Evolutionary conservation across 1,139 yeast genomes (phyloP).

Genomic region (Hyphopichia fennica): DNA sequence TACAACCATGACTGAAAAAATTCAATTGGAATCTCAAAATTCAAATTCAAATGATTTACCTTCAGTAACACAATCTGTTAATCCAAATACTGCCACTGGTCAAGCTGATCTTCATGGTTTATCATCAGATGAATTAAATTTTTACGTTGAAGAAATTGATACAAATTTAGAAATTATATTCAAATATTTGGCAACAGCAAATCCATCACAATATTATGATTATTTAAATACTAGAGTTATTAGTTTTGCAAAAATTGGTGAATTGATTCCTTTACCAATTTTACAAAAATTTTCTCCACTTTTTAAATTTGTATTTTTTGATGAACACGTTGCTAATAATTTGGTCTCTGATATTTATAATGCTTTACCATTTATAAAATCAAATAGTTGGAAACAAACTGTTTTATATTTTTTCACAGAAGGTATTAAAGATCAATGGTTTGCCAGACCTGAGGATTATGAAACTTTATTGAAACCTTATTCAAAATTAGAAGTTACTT

Average conservation of each 20-base stretch:
- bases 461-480: slow-evolving; percentile 27
- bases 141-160: slow-evolving; percentile 38
- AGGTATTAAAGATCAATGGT: slow-evolving; percentile 54
- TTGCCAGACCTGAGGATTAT: slow-evolving; percentile 57
- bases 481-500: slow-evolving; percentile 23
- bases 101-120: slow-evolving; percentile 2
- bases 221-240: slow-evolving; percentile 40
- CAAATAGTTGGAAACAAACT: slow-evolving; percentile 55
- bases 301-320: slow-evolving; percentile 49
- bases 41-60: background rate
- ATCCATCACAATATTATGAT: slow-evolving; percentile 49
- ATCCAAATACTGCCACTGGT: background rate
- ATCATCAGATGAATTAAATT: slow-evolving; percentile 3
- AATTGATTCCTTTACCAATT: slow-evolving; percentile 41
- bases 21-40: background rate
- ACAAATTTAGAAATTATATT: slow-evolving; percentile 43
- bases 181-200: slow-evolving; percentile 55
- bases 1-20: background rate
- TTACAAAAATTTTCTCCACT: slow-evolving; percentile 49
- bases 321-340: slow-evolving; percentile 32
- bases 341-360: slow-evolving; percentile 42
- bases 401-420: slow-evolving; percentile 51
- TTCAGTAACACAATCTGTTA: background rate
- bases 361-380: slow-evolving; percentile 42
- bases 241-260: slow-evolving; percentile 32